Evolutionary conservation across 306 rosid species (phyloP).

Genomic region (Fragaria vesca): DNA sequence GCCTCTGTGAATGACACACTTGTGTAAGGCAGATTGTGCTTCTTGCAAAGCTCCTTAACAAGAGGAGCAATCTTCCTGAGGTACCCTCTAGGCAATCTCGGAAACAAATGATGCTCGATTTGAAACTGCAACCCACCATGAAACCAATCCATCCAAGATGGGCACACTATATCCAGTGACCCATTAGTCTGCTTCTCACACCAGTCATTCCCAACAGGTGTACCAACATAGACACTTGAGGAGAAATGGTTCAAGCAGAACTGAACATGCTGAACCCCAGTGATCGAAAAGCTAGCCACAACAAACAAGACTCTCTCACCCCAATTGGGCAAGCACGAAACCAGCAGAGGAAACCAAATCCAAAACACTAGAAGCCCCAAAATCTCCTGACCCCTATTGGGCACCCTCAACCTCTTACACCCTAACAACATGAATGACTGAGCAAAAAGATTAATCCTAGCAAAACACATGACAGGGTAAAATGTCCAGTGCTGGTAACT

Average conservation of each 20-base stretch:
- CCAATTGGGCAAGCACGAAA: conserved; percentile 59
- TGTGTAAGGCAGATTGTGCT: conserved; percentile 60
- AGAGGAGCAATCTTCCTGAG: conserved; percentile 57
- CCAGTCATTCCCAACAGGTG: conserved; percentile 61
- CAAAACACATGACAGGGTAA: conserved; percentile 76
- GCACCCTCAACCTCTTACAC: conserved; percentile 44
- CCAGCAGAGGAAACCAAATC: conserved; percentile 69
- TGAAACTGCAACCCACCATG: conserved; percentile 85
- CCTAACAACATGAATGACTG: conserved; percentile 49
- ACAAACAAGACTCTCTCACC: conserved; percentile 59
- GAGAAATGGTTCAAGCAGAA: conserved; percentile 81
- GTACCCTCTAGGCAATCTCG: conserved; percentile 47
- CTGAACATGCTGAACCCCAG: conserved; percentile 73
- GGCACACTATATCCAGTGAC: conserved; percentile 43
- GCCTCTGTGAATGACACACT: conserved; percentile 66
- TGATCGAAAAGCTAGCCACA: conserved; percentile 45
- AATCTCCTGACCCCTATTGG: conserved; percentile 42
- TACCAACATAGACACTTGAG: conserved; percentile 54
- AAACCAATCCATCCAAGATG: conserved; percentile 91
- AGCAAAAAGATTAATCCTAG: conserved; percentile 59
- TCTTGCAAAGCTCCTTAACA: conserved; percentile 60
- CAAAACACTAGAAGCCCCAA: conserved; percentile 64
- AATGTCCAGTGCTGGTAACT: conserved; percentile 76
- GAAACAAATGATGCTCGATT: conserved; percentile 80
- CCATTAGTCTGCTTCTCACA: conserved; percentile 64